Evolutionary conservation across 345 rosid genomes (phyloP).

Genomic region (Stellera chamaejasme): DNA sequence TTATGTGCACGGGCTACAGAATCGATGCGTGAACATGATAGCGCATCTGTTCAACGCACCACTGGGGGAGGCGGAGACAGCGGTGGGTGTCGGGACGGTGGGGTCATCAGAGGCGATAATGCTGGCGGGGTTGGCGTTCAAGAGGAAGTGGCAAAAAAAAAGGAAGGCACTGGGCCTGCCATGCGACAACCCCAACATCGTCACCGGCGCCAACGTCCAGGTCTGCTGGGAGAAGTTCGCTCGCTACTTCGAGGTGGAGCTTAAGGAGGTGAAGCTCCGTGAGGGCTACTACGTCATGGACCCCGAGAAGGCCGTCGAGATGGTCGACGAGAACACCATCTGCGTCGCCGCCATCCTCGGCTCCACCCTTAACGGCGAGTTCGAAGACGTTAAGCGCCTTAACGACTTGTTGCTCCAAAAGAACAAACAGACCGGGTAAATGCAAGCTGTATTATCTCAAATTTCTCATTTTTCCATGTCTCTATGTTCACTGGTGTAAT

Average conservation of each 20-base stretch:
- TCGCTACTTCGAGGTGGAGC: slow-evolving; percentile 85
- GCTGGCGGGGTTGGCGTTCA: slow-evolving; percentile 92
- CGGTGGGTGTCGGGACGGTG: slow-evolving; percentile 86
- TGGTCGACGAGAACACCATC: slow-evolving; percentile 98
- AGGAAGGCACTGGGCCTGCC: slow-evolving; percentile 82
- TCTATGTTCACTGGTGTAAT: no score
- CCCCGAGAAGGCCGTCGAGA: slow-evolving; percentile 78
- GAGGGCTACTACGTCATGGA: slow-evolving; percentile 97
- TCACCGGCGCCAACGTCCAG: slow-evolving; percentile 96
- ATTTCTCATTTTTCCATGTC: no score
- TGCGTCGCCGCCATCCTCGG: slow-evolving; percentile 93
- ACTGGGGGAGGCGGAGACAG: slow-evolving; percentile 55
- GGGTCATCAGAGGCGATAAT: slow-evolving; percentile 98
- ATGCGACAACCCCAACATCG: slow-evolving; percentile 78
- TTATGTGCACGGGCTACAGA: slow-evolving; percentile 32
- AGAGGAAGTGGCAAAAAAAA: slow-evolving; percentile 92
- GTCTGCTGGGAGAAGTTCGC: slow-evolving; percentile 97
- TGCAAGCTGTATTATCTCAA: background rate
- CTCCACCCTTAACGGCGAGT: slow-evolving; percentile 90
- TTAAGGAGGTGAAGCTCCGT: slow-evolving; percentile 76
- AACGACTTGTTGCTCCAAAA: slow-evolving; percentile 62
- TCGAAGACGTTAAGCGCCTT: slow-evolving; percentile 85
- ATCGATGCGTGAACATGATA: slow-evolving; percentile 92
- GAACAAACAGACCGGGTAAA: slow-evolving; percentile 69
- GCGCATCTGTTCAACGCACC: slow-evolving; percentile 92